phyloP scores from a whole-genome alignment of 495 filamentous ascomycete genomes.

The Zalerion maritima region DNA sequence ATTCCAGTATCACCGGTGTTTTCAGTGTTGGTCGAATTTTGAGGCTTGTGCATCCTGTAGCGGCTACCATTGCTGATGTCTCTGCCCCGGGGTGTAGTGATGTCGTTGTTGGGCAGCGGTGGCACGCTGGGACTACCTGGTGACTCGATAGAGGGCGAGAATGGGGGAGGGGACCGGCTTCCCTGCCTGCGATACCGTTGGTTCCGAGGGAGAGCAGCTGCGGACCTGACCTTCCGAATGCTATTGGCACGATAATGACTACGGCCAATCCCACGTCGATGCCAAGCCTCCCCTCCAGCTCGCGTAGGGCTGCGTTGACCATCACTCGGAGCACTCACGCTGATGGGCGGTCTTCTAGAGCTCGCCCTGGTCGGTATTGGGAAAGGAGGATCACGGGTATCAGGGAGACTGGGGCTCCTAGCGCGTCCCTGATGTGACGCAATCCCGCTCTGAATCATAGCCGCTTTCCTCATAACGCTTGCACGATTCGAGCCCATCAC shows the following conservation, averaged over 20 bases:
- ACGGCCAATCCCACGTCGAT: constrained; percentile 23
- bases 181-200: constrained; percentile 31
- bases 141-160: constrained; percentile 47
- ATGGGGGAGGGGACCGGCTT: constrained; percentile 49
- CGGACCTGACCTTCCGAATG: constrained; percentile 75
- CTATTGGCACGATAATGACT: constrained; percentile 33
- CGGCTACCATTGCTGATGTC: constrained; percentile 18
- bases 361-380: constrained; percentile 82
- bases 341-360: constrained; percentile 60
- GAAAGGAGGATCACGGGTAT: constrained; percentile 56
- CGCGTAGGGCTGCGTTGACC: constrained; percentile 67
- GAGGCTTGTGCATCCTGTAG: constrained; percentile 30
- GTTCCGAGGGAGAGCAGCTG: constrained; percentile 47
- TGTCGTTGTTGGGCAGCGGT: constrained; percentile 57
- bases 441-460: constrained; percentile 66
- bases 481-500: constrained; percentile 20
- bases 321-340: constrained; percentile 52
- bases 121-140: constrained; percentile 60
- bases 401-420: constrained; percentile 63
- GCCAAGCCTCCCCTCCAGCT: constrained; percentile 21
- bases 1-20: constrained; percentile 33
- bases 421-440: constrained; percentile 52
- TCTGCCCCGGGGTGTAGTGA: constrained; percentile 42
- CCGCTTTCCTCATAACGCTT: constrained; percentile 39
- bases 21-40: constrained; percentile 40